Percentiles rank a stretch among this genome's conserved stretches.
These are phyloP conservation scores for Tricharina praecox DNA, from an alignment of 495 filamentous ascomycete species.

Conservation along the genomic window DNA sequence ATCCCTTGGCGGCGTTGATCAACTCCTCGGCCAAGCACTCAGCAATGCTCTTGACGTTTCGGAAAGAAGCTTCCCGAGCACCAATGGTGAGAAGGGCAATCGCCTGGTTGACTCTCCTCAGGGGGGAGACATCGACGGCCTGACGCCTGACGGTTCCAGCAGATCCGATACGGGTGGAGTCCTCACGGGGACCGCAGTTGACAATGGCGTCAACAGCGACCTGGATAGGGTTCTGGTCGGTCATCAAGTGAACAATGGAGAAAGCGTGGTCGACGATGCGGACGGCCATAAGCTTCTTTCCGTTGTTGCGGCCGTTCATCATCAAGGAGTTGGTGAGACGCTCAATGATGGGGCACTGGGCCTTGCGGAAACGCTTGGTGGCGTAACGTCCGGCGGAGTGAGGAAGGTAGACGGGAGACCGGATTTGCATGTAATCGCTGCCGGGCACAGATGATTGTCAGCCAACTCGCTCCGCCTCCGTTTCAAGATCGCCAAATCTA, in stretches of 20 bases:
- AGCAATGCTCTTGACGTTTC: conserved; percentile 95
- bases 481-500: too few species aligned
- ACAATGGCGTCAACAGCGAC: conserved; percentile 97
- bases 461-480: not conserved
- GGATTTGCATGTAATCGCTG: conserved; percentile 99
- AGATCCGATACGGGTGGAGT: conserved; percentile 97
- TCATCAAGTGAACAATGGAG: conserved; percentile 99
- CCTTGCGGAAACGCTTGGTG: conserved; percentile 99
- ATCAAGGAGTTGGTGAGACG: conserved; percentile 99
- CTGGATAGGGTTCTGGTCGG: conserved; percentile 99
- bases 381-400: conserved; percentile 98
- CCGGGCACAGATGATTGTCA: not conserved
- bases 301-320: conserved; percentile 99
- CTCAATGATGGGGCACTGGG: conserved; percentile 99
- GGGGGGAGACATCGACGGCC: conserved; percentile 98
- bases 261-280: conserved; percentile 98
- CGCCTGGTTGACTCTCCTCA: conserved; percentile 98
- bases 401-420: conserved; percentile 90
- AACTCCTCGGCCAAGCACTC: conserved; percentile 99
- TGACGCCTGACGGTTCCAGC: conserved; percentile 98
- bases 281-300: conserved; percentile 99
- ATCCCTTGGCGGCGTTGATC: conserved; percentile 99
- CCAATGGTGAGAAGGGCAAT: conserved; percentile 95
- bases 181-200: conserved; percentile 99
- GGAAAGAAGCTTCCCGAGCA: conserved; percentile 92